phyloP scores from a whole-genome alignment of 345 rosid species.

The Durio zibethinus region DNA sequence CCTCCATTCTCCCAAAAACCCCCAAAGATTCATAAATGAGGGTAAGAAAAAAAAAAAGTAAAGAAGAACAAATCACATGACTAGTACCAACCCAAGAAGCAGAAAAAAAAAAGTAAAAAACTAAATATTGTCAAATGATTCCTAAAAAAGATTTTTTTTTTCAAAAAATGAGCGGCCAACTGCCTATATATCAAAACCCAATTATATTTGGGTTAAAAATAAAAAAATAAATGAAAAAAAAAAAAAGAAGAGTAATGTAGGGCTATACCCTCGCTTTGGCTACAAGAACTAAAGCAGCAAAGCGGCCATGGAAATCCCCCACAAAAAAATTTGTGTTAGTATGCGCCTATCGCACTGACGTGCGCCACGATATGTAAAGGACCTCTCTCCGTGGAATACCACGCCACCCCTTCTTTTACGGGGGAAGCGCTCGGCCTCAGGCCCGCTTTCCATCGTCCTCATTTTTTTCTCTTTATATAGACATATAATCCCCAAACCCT shows the following conservation, averaged over 20 bases:
- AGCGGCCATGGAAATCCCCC: constrained; percentile 44
- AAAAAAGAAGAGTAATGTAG: constrained; percentile 15
- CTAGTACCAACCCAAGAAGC: not conserved
- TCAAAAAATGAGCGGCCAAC: not conserved
- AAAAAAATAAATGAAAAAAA: not conserved
- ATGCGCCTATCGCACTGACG: constrained; percentile 47
- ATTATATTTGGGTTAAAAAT: too few relatives aligned
- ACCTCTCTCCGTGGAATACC: constrained; percentile 55
- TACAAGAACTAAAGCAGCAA: constrained; percentile 38
- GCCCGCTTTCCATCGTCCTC: not conserved
- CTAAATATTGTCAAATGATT: not conserved
- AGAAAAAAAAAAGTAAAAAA: not conserved
- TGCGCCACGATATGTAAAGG: constrained; percentile 43
- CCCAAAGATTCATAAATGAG: too few relatives aligned
- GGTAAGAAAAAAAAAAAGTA: not conserved
- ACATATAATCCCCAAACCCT: not conserved
- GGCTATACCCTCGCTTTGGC: constrained; percentile 38
- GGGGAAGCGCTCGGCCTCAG: constrained; percentile 60
- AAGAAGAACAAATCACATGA: not conserved
- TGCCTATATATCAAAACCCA: not conserved
- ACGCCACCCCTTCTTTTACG: constrained; percentile 45
- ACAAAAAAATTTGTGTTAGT: constrained; percentile 10
- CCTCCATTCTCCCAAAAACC: too few relatives aligned
- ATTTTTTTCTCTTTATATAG: not conserved
- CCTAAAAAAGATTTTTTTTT: not conserved